These are phyloP conservation scores for Suhomyces choctaworum DNA, from an alignment of 1,139 yeast genomes.

Conservation along the genomic window DNA sequence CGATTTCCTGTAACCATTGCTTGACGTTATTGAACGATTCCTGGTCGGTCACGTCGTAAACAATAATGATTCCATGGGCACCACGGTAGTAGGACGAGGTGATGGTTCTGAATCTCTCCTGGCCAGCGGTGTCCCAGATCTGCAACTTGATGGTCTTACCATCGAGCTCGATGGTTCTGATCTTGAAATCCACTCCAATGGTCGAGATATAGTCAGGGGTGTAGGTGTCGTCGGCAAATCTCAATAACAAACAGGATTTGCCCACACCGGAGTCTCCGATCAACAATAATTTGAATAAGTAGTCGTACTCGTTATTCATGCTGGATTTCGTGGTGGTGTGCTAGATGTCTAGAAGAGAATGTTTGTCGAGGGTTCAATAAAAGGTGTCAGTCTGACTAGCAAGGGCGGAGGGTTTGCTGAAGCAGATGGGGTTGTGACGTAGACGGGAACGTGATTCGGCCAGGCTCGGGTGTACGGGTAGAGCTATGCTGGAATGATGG, in stretches of 20 bases:
- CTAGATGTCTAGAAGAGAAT: constrained; percentile 1
- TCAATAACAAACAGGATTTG: constrained; percentile 87
- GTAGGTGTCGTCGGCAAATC: constrained; percentile 97
- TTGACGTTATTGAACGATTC: constrained; percentile 96
- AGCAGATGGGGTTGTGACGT: background rate
- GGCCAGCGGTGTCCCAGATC: constrained; percentile 99
- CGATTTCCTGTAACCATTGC: constrained; percentile 98
- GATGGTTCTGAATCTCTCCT: constrained; percentile 96
- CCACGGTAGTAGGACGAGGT: constrained; percentile 98
- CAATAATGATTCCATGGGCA: constrained; percentile 97
- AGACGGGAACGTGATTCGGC: background rate
- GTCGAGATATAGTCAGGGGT: constrained; percentile 97
- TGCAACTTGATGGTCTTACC: constrained; percentile 97
- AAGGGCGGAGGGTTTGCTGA: background rate
- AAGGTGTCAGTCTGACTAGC: constrained; percentile 1
- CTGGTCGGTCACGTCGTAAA: constrained; percentile 97
- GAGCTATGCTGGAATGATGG: constrained; percentile 1
- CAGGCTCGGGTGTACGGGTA: background rate
- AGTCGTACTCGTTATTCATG: constrained; percentile 93
- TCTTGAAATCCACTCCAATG: constrained; percentile 97
- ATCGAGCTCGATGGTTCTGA: constrained; percentile 93
- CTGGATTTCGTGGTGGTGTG: background rate
- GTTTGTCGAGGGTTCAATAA: too few species aligned
- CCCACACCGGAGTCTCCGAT: constrained; percentile 99
- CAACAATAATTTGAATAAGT: constrained; percentile 86